Base-by-base conservation (phyloP, 129 eudicot genomes). In the Tanacetum coccineum region DNA sequence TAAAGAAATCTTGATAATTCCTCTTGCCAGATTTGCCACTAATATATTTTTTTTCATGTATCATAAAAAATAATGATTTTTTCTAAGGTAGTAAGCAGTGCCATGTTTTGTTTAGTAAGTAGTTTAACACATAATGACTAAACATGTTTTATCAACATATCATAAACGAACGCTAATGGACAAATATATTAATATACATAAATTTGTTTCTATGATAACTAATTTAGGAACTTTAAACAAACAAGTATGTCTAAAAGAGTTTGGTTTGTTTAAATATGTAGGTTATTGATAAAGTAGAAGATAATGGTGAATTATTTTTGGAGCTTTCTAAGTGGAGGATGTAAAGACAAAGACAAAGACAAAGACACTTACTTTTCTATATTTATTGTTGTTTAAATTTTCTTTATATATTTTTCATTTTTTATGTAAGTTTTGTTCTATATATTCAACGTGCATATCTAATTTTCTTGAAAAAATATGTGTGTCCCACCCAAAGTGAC, bases 261-360 rank as follows among this genome's bases (percentile, higher is more conserved):
- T 52, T 74, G 62, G 30, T 36, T 67, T 59, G 68, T 67, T 59
- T 36, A 48, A 74, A 47, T 14, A 40, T 75, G 63, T n/a, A 75
- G 69, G 79, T 59, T 75, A 75, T 47, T 75, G 74, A 75, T 58
- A 67, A 67, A 50, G 69, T 63, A 51, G 70, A 61, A 75, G 70
- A 59, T 42, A 32, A 75, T 50, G 70, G 69, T 75, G 79, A 36
- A 50, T 26, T 68, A 46, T 75, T 50, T 68, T 68, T 68, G 79
- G 70, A 61, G 74, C 74, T 68, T 60, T 75, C 57, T 50, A 14
- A 47, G 58, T 75, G 79, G 74, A 49, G 32, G 70, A 50, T 68
- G 74, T 75, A n/a, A n/a, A n/a, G n/a, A n/a, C n/a, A 75, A 67
- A 75, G 79, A 68, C 77, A 72, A 26, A 20, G 73, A 66, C 74